phyloP scores from a whole-genome alignment of 2,329 filamentous ascomycete genomes.

The Aspergillus glaucus region DNA sequence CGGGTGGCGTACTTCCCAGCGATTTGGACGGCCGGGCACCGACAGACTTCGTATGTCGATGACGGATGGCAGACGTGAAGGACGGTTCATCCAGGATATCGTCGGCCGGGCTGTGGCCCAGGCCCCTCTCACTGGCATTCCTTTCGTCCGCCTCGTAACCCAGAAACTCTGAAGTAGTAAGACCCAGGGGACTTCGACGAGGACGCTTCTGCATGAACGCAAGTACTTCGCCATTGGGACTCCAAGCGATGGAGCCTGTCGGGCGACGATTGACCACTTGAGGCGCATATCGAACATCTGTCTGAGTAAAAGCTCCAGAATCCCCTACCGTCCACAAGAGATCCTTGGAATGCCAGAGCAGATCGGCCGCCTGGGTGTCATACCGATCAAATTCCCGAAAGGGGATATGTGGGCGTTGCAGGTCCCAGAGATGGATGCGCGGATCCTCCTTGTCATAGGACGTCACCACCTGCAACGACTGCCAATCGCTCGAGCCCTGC shows the following conservation, averaged over 20 bases:
- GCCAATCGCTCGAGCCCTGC: slow-evolving; percentile 48
- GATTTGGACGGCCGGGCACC: slow-evolving; percentile 48
- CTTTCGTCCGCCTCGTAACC: slow-evolving; percentile 36
- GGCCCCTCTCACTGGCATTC: slow-evolving; percentile 42
- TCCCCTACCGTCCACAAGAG: slow-evolving; percentile 59
- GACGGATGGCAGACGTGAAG: slow-evolving; percentile 44
- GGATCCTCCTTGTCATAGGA: slow-evolving; percentile 58
- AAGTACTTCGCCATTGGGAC: slow-evolving; percentile 51
- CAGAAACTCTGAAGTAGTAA: slow-evolving; percentile 37
- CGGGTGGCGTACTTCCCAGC: slow-evolving; percentile 49
- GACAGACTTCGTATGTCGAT: slow-evolving; percentile 41
- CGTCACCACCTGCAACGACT: slow-evolving; percentile 57
- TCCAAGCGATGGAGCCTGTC: slow-evolving; percentile 52
- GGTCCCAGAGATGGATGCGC: slow-evolving; percentile 58
- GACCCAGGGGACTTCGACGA: slow-evolving; percentile 35
- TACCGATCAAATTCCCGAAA: slow-evolving; percentile 56
- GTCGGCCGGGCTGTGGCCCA: slow-evolving; percentile 49
- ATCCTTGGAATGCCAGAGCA: slow-evolving; percentile 60
- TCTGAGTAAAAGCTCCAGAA: slow-evolving; percentile 57
- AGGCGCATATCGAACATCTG: slow-evolving; percentile 54
- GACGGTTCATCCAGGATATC: slow-evolving; percentile 53
- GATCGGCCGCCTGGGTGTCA: slow-evolving; percentile 50
- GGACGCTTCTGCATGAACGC: slow-evolving; percentile 50
- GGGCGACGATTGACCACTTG: slow-evolving; percentile 54
- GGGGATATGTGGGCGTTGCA: slow-evolving; percentile 56